Evolutionary conservation across 768 basidiomycete species (phyloP).

Genomic region (Tubosaeta sp.): DNA sequence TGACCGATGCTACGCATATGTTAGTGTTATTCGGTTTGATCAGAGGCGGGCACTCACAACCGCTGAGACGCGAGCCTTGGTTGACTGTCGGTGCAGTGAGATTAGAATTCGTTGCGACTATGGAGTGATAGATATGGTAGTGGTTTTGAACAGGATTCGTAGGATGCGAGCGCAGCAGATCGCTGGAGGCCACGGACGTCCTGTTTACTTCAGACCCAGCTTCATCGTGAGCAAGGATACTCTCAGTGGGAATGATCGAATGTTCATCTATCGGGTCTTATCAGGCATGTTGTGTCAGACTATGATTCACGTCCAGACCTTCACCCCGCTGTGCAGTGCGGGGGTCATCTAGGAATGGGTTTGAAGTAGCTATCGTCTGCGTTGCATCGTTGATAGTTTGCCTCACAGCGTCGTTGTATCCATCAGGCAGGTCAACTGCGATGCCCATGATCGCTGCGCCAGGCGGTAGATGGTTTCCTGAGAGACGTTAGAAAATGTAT

Average conservation of each 20-base stretch:
- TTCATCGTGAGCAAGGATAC: background rate
- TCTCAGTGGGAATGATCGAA: too few species aligned
- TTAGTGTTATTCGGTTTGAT: background rate
- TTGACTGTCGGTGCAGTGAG: background rate
- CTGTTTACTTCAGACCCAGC: background rate
- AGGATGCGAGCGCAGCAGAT: background rate
- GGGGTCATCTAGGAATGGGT: constrained; percentile 5
- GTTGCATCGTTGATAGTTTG: background rate
- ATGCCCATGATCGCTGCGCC: background rate
- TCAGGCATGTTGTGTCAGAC: too few species aligned
- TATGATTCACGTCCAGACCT: background rate
- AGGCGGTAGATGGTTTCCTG: background rate
- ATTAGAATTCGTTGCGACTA: constrained; percentile 4
- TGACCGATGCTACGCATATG: background rate
- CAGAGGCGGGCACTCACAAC: background rate
- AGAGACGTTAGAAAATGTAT: background rate
- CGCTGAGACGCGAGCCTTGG: background rate
- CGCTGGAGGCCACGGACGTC: background rate
- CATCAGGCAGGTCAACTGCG: background rate
- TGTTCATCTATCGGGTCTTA: background rate
- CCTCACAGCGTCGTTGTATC: background rate
- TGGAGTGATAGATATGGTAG: background rate
- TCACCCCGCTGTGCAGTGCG: background rate
- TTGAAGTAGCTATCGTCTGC: background rate
- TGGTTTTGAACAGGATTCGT: background rate